Evolutionary conservation across 177 flowering plant genomes (phyloP), one percentile per base, ranked within the genome.

Genomic region (Tripterygium wilfordii): DNA sequence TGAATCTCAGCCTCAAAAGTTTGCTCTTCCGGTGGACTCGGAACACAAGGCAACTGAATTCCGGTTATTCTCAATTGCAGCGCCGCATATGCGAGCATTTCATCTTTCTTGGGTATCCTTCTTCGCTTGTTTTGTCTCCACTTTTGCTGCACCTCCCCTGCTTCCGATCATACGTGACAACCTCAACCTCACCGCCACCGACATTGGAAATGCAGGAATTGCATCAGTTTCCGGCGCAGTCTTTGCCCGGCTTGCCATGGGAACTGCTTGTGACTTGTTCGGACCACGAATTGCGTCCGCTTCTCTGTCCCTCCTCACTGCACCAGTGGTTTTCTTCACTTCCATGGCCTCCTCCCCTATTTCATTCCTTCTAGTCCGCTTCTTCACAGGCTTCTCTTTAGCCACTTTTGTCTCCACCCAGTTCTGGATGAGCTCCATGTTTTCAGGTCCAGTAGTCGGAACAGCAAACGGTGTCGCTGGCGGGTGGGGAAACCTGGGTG

Each of bases 371-470:
- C 72, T 80, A 0, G 80, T 69, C 1, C 87, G 97, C 14, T 90
- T 90, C 53, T 72, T 85, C 62, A 78, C 82, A 1, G 91, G 98
- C 22, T 85, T 88, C 75, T 87, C 96, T 6, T 65, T 90, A 0
- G 78, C 95, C 41, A 87, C 83, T 25, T 88, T 90, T 39, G 97
- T 90, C 15, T 90, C 97, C 3, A 78, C 82, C 9, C 95, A 90
- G 37, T 91, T 67, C 76, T 87, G 96, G 96, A 82, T 85, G 95
- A 85, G 96, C 74, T 74, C 95, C 36, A 80, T 87, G 88, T 87
- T 89, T 64, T 78, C 83, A 3, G 61, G 68, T 13, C 50, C 51
- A 0, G 75, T 83, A 0, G 83, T 85, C 0, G 95, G 96, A 12
- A 36, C 76, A 1, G 89, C 95, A 16, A 90, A 90, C 35, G 95